phyloP scores from a whole-genome alignment of 2,329 filamentous ascomycete genomes.

The Fusarium sulawesiense region DNA sequence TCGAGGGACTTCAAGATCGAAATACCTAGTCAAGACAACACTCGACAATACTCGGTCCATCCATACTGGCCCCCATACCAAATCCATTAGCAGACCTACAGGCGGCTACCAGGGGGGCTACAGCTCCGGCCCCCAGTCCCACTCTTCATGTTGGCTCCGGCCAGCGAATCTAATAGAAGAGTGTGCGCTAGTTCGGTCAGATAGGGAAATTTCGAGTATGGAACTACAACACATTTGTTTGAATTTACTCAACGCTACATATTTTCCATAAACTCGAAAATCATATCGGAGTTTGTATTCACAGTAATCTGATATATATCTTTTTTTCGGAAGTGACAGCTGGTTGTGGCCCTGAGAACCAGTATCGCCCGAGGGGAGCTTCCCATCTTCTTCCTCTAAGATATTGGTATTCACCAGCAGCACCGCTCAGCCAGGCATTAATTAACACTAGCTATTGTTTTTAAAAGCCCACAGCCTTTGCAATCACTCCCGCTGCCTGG shows the following conservation, averaged over 20 bases:
- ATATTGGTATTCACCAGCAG: neutral
- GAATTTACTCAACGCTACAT: slow-evolving; percentile 11
- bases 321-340: neutral
- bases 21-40: neutral
- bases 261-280: neutral
- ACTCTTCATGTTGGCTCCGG: slow-evolving; percentile 1
- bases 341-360: neutral
- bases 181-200: slow-evolving; percentile 12
- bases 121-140: neutral
- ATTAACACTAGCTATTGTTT: neutral
- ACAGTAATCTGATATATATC: neutral
- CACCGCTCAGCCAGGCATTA: neutral
- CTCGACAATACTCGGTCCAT: neutral
- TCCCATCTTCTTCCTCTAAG: slow-evolving; percentile 7
- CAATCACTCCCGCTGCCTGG: slow-evolving; percentile 5
- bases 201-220: slow-evolving; percentile 11
- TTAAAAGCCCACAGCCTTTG: neutral
- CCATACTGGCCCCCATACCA: slow-evolving; percentile 1
- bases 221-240: slow-evolving; percentile 14
- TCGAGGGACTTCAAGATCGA: neutral
- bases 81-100: neutral
- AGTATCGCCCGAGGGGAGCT: neutral
- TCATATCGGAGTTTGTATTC: neutral
- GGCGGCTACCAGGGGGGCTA: neutral
- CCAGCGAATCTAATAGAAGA: slow-evolving; percentile 2